phyloP scores from a whole-genome alignment of 2,329 filamentous ascomycete species.

The Acephala macrosclerotiorum region DNA sequence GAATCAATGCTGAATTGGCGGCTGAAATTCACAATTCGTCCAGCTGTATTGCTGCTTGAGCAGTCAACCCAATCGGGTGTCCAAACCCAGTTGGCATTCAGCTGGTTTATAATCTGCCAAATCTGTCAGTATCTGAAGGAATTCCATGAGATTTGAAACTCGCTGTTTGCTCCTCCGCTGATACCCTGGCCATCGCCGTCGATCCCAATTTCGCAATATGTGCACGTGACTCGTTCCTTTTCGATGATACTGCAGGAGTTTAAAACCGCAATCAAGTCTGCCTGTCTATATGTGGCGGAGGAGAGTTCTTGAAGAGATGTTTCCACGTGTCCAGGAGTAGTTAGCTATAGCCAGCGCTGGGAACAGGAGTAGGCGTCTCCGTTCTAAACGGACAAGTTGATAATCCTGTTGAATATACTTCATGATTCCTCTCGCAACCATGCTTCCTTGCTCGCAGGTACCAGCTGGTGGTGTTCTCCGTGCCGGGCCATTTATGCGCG shows the following conservation, averaged over 20 bases:
- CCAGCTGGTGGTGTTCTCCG: not conserved
- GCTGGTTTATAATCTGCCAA: conserved; percentile 29
- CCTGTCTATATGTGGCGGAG: not conserved
- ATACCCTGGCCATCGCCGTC: conserved; percentile 1
- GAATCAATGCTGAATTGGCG: conserved; percentile 37
- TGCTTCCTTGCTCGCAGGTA: not conserved
- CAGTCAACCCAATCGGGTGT: conserved; percentile 46
- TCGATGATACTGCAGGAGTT: not conserved
- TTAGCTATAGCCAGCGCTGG: not conserved
- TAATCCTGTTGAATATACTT: too few relatives aligned
- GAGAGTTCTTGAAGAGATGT: not conserved
- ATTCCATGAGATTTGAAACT: not conserved
- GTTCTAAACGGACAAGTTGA: too few relatives aligned
- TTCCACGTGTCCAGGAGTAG: not conserved
- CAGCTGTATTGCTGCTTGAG: conserved; percentile 44
- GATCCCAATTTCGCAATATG: not conserved
- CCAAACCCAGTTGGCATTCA: conserved; percentile 51
- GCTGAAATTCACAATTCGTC: conserved; percentile 44
- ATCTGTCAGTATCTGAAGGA: not conserved
- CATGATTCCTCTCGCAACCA: not conserved
- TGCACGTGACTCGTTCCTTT: not conserved
- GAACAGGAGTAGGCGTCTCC: too few relatives aligned
- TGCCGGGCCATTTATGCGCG: not conserved
- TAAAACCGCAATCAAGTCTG: not conserved
- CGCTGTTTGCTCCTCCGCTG: conserved; percentile 13